Conservation (phyloP, 306 rosid species). For the Oxytropis ochrocephala region DNA sequence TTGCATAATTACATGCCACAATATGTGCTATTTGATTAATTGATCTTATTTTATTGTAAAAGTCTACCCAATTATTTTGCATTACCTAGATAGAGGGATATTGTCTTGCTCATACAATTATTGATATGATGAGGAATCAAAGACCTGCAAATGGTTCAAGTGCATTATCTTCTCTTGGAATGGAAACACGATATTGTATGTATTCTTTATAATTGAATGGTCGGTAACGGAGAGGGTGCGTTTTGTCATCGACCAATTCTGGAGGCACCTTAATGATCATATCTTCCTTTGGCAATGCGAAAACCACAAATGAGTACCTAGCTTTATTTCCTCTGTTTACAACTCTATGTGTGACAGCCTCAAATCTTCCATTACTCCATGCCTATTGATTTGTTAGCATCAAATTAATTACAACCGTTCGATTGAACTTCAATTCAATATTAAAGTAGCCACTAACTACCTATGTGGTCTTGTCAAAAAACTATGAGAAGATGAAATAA, state of each 20-base stretch:
- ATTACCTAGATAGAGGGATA: too few relatives aligned
- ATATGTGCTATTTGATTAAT: too few relatives aligned
- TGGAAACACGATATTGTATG: neutral
- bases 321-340: slow-evolving; percentile 27
- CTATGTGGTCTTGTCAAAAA: too few relatives aligned
- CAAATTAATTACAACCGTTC: neutral
- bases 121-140: neutral
- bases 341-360: slow-evolving; percentile 44
- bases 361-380: slow-evolving; percentile 49
- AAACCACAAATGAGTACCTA: slow-evolving; percentile 28
- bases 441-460: neutral
- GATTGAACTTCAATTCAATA: neutral
- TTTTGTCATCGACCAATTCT: slow-evolving; percentile 31
- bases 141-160: neutral
- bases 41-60: too few relatives aligned
- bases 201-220: slow-evolving; percentile 29
- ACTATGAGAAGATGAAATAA: neutral
- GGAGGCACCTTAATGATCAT: slow-evolving; percentile 24
- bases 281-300: slow-evolving; percentile 31
- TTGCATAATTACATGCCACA: too few relatives aligned
- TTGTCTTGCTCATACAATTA: too few relatives aligned
- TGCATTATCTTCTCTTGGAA: neutral
- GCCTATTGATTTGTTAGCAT: slow-evolving; percentile 19
- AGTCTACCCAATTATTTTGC: too few relatives aligned
- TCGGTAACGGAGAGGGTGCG: slow-evolving; percentile 35